A percentile compares a stretch with the other conserved stretches of the same genome.
phyloP scores from a whole-genome alignment of 495 filamentous ascomycete genomes.

The Podospora pseudopauciseta region DNA sequence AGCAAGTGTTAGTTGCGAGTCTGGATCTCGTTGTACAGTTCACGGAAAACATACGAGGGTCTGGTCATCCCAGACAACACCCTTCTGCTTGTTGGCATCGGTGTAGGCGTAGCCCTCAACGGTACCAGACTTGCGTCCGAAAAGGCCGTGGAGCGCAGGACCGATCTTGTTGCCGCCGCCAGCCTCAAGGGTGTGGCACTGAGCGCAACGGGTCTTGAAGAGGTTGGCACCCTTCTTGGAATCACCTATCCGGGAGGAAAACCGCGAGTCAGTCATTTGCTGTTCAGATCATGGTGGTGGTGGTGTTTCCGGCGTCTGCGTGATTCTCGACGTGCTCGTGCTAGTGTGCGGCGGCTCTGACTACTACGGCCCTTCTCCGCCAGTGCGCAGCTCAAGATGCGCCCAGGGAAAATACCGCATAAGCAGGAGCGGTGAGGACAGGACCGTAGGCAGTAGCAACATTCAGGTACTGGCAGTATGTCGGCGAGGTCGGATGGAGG shows the following conservation, averaged over 20 bases:
- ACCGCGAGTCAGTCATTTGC: neutral
- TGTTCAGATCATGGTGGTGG: neutral
- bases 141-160: conserved; percentile 94
- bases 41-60: conserved; percentile 64
- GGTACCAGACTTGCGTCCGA: conserved; percentile 89
- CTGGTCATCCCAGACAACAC: conserved; percentile 79
- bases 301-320: neutral
- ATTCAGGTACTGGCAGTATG: neutral
- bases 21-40: neutral
- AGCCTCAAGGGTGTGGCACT: conserved; percentile 92
- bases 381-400: conserved; percentile 9
- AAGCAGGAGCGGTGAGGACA: neutral
- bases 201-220: conserved; percentile 98
- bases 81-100: conserved; percentile 98
- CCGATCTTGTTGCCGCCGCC: conserved; percentile 95
- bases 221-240: conserved; percentile 96
- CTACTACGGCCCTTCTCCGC: neutral
- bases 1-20: neutral
- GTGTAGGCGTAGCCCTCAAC: conserved; percentile 95
- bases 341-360: conserved; percentile 4
- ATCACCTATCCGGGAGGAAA: conserved; percentile 60
- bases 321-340: conserved; percentile 2
- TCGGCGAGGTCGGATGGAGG: neutral
- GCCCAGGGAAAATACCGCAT: conserved; percentile 41
- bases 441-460: neutral